Conservation (phyloP, 495 filamentous ascomycete genomes). For the Tuber microsphaerosporum region DNA sequence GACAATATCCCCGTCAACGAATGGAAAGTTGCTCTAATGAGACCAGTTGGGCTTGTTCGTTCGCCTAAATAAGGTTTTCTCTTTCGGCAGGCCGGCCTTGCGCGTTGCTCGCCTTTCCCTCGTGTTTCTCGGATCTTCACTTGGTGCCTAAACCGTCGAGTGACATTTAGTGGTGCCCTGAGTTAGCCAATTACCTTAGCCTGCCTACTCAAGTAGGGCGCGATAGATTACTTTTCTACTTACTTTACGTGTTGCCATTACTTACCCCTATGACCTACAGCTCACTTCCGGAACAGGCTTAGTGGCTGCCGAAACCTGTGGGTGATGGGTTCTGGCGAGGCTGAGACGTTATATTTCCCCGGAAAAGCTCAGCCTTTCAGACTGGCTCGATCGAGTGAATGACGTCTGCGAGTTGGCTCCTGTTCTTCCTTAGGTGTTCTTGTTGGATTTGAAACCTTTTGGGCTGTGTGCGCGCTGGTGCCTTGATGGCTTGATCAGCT, state of each 20-base stretch:
- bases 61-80: conserved; percentile 1
- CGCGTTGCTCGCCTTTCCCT: background rate
- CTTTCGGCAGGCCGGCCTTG: background rate
- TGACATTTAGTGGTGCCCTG: background rate
- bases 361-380: background rate
- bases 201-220: background rate
- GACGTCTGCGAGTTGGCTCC: background rate
- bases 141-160: background rate
- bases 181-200: background rate
- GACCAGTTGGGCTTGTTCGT: background rate
- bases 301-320: background rate
- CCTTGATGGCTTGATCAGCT: background rate
- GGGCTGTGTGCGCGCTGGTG: background rate
- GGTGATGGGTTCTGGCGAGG: background rate
- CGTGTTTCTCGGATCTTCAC: background rate
- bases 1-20: background rate
- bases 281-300: background rate
- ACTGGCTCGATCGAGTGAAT: background rate
- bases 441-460: background rate
- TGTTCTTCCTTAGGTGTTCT: background rate
- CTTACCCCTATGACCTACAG: background rate
- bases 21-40: background rate
- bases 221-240: background rate
- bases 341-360: background rate
- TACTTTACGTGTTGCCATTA: conserved; percentile 1